These are phyloP conservation scores for Phlyctochytrium bullatum DNA, from an alignment of 192 early-diverging fungal genomes.

Conservation along the genomic window DNA sequence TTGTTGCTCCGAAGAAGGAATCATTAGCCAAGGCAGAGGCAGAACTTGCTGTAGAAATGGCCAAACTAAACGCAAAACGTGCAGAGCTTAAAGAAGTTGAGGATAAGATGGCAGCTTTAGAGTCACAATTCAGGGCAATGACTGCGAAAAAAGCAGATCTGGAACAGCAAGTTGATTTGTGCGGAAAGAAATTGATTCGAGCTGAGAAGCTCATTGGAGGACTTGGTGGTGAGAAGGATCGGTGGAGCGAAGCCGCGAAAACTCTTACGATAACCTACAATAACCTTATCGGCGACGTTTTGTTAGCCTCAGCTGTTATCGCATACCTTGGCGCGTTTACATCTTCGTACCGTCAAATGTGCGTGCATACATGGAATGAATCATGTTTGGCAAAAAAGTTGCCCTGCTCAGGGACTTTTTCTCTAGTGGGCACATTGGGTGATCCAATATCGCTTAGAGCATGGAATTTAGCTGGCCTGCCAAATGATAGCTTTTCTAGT, in stretches of 20 bases:
- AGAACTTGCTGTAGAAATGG: conserved; percentile 56
- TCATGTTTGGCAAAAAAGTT: conserved; percentile 39
- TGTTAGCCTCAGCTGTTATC: conserved; percentile 56
- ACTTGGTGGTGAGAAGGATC: conserved; percentile 58
- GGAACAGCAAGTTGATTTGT: conserved; percentile 55
- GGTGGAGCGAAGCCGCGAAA: conserved; percentile 56
- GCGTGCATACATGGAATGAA: conserved; percentile 49
- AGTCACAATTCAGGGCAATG: conserved; percentile 49
- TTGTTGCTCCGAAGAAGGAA: conserved; percentile 58
- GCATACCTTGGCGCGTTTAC: conserved; percentile 64
- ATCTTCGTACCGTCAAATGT: conserved; percentile 46
- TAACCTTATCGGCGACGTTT: conserved; percentile 57
- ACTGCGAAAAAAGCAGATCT: conserved; percentile 58
- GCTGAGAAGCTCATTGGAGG: conserved; percentile 61
- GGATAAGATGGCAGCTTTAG: conserved; percentile 57
- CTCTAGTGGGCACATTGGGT: conserved; percentile 49
- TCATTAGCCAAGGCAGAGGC: conserved; percentile 57
- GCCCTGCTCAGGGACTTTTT: conserved; percentile 50
- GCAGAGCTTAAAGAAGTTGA: conserved; percentile 62
- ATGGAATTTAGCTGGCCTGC: conserved; percentile 58
- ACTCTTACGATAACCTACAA: conserved; percentile 39
- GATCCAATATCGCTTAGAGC: conserved; percentile 59
- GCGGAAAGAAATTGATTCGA: conserved; percentile 51
- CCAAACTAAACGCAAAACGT: conserved; percentile 51
- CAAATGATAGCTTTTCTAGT: conserved; percentile 57